Evolutionary conservation across 768 basidiomycete species (phyloP).

Genomic region (Tulasnella sp.): DNA sequence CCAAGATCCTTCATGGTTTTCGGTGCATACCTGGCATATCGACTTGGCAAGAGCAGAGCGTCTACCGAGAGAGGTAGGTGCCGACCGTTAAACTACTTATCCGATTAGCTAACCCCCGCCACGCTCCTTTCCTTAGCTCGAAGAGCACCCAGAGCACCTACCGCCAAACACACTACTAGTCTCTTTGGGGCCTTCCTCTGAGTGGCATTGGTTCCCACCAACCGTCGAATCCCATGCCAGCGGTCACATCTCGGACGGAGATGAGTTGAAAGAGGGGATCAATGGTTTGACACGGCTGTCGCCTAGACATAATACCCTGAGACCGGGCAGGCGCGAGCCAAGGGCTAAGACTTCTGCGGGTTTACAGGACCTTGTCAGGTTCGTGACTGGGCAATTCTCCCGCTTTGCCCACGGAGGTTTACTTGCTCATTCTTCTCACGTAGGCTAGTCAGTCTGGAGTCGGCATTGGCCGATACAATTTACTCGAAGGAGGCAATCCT

Average conservation of each 20-base stretch:
- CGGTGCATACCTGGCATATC: slow-evolving; percentile 59
- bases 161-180: slow-evolving; percentile 68
- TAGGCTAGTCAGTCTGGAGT: slow-evolving; percentile 37
- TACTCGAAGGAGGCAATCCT: slow-evolving; percentile 28
- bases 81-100: slow-evolving; percentile 12
- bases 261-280: slow-evolving; percentile 12
- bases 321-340: slow-evolving; percentile 19
- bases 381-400: slow-evolving; percentile 23
- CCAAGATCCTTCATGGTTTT: slow-evolving; percentile 41
- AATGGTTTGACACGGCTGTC: slow-evolving; percentile 12
- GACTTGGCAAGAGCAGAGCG: slow-evolving; percentile 47
- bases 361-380: slow-evolving; percentile 68
- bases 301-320: neutral
- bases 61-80: slow-evolving; percentile 51
- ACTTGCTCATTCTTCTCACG: too few species aligned
- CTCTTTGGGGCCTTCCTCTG: slow-evolving; percentile 49
- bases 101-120: neutral
- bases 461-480: slow-evolving; percentile 33
- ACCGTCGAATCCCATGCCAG: slow-evolving; percentile 19
- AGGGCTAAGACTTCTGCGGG: slow-evolving; percentile 38
- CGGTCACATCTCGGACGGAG: slow-evolving; percentile 21
- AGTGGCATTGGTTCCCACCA: slow-evolving; percentile 48
- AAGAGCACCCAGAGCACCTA: slow-evolving; percentile 34
- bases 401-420: slow-evolving; percentile 1
- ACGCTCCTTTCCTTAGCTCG: neutral